Base-by-base conservation (phyloP, 1,284 basidiomycete species). In the Trichosporon sp. region DNA sequence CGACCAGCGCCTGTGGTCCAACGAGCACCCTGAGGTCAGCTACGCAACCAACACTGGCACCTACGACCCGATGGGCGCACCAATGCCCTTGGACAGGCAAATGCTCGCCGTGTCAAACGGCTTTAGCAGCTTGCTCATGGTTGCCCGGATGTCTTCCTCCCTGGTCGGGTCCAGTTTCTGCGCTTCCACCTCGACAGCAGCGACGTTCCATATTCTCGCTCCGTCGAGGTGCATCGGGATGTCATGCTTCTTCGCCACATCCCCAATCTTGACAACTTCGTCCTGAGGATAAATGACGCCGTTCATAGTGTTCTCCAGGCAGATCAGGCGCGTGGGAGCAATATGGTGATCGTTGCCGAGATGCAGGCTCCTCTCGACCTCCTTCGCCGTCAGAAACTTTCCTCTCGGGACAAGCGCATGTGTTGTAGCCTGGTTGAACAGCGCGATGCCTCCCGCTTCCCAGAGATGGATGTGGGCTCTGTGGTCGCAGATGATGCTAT, bases 61-160 rank as follows among this genome's bases (percentile, higher is more conserved):
- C 69, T 46, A 85, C 81, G 92, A 92, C 26, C 97, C 96, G 73
- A 98, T 88, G 0, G 96, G 96, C 4, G 96, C 96, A 70, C 96
- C 87, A 51, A 98, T 87, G 56, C 96, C 96, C 85, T 99, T 99
- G 86, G 93, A 96, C 81, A 99, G 89, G 86, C 97, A 99, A 21
- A 98, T 80, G 74, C 92, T 95, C 74, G 95, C 90, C 0, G 93
- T 90, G 81, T 98, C 95, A 83, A 98, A 98, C 0, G 95, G 95
- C n/a, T 88, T 89, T 79, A 92, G 92, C 4, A 98, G 88, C 74
- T 92, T 91, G 71, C 89, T 88, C 66, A 98, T 80, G 77, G 61
- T 79, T 48, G 73, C 68, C 46, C 75, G 72, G 68, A 80, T 59
- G 61, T 76, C 66, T 56, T 80, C 77, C 64, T 99, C 83, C 12